A percentile compares a stretch with the other conserved stretches of the same genome.
These are phyloP conservation scores for Kluyveromyces marxianus DNA, from an alignment of 1,139 yeast genomes.

Conservation along the genomic window DNA sequence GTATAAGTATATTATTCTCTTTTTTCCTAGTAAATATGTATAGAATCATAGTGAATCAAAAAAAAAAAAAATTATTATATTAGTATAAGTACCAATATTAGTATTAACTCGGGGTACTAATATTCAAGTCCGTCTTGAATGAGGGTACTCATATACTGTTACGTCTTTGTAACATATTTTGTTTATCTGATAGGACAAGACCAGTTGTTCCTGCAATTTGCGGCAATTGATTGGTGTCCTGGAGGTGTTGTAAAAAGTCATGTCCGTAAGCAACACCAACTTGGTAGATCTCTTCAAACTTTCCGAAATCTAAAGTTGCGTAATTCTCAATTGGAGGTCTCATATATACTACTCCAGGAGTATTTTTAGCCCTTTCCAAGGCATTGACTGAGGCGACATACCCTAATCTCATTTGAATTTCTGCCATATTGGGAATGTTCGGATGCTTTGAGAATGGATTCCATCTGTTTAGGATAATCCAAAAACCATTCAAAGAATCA, in stretches of 20 bases:
- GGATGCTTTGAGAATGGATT: slow-evolving; percentile 86
- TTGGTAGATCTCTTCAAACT: slow-evolving; percentile 79
- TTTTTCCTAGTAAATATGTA: background rate
- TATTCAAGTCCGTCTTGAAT: slow-evolving; percentile 1
- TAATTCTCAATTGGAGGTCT: slow-evolving; percentile 91
- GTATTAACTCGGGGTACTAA: background rate
- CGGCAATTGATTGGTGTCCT: slow-evolving; percentile 49
- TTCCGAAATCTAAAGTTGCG: slow-evolving; percentile 87
- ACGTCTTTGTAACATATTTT: slow-evolving; percentile 41
- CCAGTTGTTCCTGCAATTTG: slow-evolving; percentile 45
- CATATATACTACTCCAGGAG: slow-evolving; percentile 82
- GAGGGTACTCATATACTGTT: slow-evolving; percentile 45
- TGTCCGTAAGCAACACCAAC: slow-evolving; percentile 78
- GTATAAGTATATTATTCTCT: background rate
- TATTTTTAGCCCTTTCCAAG: slow-evolving; percentile 72
- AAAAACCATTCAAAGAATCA: slow-evolving; percentile 83
- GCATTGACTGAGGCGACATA: slow-evolving; percentile 96
- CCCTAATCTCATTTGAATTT: slow-evolving; percentile 86
- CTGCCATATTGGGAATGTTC: slow-evolving; percentile 89
- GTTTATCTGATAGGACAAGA: slow-evolving; percentile 17
- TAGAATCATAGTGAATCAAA: background rate
- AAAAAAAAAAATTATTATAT: background rate
- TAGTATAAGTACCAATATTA: no score
- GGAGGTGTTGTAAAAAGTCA: slow-evolving; percentile 46
- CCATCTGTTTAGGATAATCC: slow-evolving; percentile 86